Conservation (phyloP, 345 rosid species). For the Hevea brasiliensis region DNA sequence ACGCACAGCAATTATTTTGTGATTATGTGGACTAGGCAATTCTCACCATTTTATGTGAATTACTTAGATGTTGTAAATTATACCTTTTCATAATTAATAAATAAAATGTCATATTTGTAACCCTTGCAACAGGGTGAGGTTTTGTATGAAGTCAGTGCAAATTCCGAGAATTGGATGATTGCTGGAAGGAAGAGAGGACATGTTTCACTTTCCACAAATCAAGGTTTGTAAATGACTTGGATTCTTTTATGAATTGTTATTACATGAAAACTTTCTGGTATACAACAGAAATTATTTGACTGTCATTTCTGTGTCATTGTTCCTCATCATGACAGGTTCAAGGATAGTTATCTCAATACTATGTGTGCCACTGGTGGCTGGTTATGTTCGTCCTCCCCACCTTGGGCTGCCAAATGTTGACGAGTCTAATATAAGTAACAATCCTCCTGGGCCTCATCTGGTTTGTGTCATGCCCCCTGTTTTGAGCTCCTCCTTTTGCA, state of each 20-base stretch:
- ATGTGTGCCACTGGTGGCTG: conserved; percentile 82
- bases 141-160: conserved; percentile 76
- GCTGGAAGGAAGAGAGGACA: conserved; percentile 96
- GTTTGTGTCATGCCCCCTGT: conserved; percentile 86
- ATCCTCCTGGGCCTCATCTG: conserved; percentile 69
- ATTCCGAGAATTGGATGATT: conserved; percentile 86
- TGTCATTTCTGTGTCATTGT: neutral
- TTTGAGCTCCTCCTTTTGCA: conserved; percentile 80
- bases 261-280: neutral
- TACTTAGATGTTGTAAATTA: neutral
- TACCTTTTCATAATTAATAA: neutral
- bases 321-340: conserved; percentile 48
- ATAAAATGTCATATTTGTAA: conserved; percentile 3
- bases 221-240: conserved; percentile 47
- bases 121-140: conserved; percentile 63
- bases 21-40: neutral
- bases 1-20: neutral
- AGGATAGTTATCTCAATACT: conserved; percentile 72
- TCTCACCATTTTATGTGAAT: neutral
- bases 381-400: conserved; percentile 85
- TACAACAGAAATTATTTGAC: neutral
- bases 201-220: conserved; percentile 60
- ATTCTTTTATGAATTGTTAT: conserved; percentile 1
- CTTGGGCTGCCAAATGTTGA: conserved; percentile 60
- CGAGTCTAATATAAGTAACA: conserved; percentile 77